These are phyloP conservation scores for Xylariales sp. DNA, from an alignment of 2,329 filamentous ascomycete species.

Conservation along the genomic window DNA sequence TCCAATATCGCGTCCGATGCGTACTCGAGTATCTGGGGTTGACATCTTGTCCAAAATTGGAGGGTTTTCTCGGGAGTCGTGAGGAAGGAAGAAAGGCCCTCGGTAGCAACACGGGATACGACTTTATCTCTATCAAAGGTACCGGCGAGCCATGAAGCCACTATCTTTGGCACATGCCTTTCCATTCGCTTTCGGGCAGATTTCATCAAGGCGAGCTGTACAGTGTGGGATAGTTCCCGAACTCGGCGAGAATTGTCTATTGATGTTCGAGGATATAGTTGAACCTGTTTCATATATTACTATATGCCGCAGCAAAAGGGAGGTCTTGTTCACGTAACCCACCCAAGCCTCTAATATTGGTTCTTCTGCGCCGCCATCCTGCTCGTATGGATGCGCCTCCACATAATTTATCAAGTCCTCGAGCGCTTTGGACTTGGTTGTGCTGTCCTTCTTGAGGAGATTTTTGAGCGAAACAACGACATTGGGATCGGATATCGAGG, in stretches of 20 bases:
- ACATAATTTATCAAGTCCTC: constrained; percentile 75
- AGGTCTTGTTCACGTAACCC: constrained; percentile 13
- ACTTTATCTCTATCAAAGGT: constrained; percentile 79
- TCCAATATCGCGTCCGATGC: constrained; percentile 77
- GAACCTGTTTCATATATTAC: constrained; percentile 51
- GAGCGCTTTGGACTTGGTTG: constrained; percentile 83
- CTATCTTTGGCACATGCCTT: constrained; percentile 68
- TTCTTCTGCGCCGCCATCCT: constrained; percentile 67
- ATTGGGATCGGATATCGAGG: constrained; percentile 71
- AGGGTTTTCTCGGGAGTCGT: constrained; percentile 73
- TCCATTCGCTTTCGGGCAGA: constrained; percentile 78
- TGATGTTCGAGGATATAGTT: constrained; percentile 81
- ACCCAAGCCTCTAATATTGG: constrained; percentile 87
- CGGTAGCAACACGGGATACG: constrained; percentile 70
- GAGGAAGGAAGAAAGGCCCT: constrained; percentile 73
- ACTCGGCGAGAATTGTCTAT: constrained; percentile 88
- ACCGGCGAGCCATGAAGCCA: constrained; percentile 88
- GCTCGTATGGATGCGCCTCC: constrained; percentile 45
- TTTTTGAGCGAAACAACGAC: constrained; percentile 91
- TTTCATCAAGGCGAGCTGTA: constrained; percentile 62
- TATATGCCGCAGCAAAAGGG: constrained; percentile 4
- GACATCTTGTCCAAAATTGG: constrained; percentile 77
- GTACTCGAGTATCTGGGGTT: constrained; percentile 75
- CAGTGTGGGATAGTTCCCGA: constrained; percentile 75
- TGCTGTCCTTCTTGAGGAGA: constrained; percentile 85